phyloP scores from a whole-genome alignment of 768 basidiomycete species.

The Leccinum longicurvipes region DNA sequence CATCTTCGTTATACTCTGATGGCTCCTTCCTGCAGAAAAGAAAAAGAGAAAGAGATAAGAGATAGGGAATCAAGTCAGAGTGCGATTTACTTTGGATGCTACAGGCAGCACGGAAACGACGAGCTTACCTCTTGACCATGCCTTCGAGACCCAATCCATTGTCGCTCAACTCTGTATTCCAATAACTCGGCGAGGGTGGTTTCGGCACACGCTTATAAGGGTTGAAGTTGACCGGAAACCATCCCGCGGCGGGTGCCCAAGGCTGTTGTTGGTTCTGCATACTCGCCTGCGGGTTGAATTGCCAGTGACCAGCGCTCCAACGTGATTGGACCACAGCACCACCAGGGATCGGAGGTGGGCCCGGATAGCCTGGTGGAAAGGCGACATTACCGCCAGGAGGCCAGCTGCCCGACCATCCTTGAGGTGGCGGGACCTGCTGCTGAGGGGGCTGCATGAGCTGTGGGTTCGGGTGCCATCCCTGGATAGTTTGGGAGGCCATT shows the following conservation, averaged over 20 bases:
- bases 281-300: slow-evolving; percentile 42
- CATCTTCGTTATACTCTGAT: slow-evolving; percentile 36
- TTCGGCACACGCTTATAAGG: slow-evolving; percentile 66
- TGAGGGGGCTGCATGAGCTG: slow-evolving; percentile 30
- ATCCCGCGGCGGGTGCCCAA: slow-evolving; percentile 34
- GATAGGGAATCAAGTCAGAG: slow-evolving; percentile 7
- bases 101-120: neutral
- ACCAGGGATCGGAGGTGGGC: slow-evolving; percentile 55
- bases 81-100: neutral
- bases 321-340: slow-evolving; percentile 40
- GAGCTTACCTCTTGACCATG: slow-evolving; percentile 58
- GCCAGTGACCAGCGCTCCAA: slow-evolving; percentile 57
- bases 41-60: neutral
- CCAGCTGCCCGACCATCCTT: slow-evolving; percentile 39
- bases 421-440: slow-evolving; percentile 22
- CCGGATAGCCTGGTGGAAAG: slow-evolving; percentile 36
- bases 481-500: slow-evolving; percentile 25
- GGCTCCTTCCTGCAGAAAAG: slow-evolving; percentile 17
- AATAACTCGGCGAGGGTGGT: slow-evolving; percentile 63
- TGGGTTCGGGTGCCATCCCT: slow-evolving; percentile 34
- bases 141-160: slow-evolving; percentile 65
- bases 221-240: slow-evolving; percentile 39
- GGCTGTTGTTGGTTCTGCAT: slow-evolving; percentile 25
- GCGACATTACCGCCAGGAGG: slow-evolving; percentile 28
- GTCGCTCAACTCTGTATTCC: slow-evolving; percentile 51